Conservation (phyloP, 2,329 filamentous ascomycete species). For the Lachnellula subtilissima region DNA sequence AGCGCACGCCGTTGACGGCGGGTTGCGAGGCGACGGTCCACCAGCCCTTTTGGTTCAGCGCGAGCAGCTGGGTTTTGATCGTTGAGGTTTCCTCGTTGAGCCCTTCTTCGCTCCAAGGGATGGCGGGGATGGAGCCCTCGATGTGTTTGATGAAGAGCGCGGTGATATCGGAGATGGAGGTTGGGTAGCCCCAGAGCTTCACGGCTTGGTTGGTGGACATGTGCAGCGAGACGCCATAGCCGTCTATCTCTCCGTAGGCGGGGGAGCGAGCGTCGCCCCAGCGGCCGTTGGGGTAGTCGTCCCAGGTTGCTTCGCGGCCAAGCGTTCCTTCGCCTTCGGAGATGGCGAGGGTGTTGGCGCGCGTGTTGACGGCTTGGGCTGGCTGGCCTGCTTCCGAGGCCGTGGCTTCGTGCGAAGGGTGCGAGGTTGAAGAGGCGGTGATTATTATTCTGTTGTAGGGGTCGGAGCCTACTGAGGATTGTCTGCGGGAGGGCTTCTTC, state of each 20-base stretch:
- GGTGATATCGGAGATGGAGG: constrained; percentile 66
- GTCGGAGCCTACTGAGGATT: constrained; percentile 67
- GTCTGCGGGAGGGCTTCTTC: constrained; percentile 23
- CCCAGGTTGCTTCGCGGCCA: constrained; percentile 94
- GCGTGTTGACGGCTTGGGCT: constrained; percentile 66
- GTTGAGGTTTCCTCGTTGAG: constrained; percentile 77
- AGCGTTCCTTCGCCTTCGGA: constrained; percentile 88
- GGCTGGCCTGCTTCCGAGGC: constrained; percentile 76
- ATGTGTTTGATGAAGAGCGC: constrained; percentile 77
- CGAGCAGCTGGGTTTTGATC: constrained; percentile 71
- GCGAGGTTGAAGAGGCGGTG: constrained; percentile 53
- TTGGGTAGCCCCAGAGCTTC: constrained; percentile 78
- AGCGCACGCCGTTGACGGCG: constrained; percentile 79
- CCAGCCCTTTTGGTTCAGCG: constrained; percentile 78
- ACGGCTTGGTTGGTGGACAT: constrained; percentile 81
- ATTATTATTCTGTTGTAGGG: constrained; percentile 86
- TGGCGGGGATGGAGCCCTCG: constrained; percentile 69
- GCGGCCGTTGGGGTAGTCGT: constrained; percentile 93
- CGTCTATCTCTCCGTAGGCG: constrained; percentile 93
- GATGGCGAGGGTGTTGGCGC: constrained; percentile 83
- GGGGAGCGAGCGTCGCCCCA: constrained; percentile 92
- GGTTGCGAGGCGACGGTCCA: constrained; percentile 97
- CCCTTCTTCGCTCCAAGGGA: constrained; percentile 92
- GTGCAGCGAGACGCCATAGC: constrained; percentile 95
- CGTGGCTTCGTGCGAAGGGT: constrained; percentile 65